Evolutionary conservation across 108 stramenopile species (phyloP).

Genomic region (Nitzschia putrida): DNA sequence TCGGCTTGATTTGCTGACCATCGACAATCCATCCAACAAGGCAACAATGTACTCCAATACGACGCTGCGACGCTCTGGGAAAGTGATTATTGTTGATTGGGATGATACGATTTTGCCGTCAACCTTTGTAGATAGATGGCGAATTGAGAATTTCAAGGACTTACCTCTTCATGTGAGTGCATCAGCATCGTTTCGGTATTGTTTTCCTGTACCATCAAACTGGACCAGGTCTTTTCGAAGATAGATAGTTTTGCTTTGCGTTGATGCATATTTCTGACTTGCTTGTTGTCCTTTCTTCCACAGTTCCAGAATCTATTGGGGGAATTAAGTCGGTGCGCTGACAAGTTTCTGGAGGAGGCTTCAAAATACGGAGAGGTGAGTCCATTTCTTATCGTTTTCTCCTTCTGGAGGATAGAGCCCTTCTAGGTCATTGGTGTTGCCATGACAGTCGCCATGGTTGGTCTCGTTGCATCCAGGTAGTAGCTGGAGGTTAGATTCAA

Average conservation of each 20-base stretch:
- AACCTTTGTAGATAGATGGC: constrained; percentile 76
- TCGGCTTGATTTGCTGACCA: neutral
- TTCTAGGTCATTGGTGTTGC: neutral
- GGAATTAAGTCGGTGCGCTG: constrained; percentile 71
- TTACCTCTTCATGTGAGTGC: constrained; percentile 70
- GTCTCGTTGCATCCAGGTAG: too few relatives aligned
- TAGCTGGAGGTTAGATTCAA: too few relatives aligned
- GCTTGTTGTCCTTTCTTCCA: constrained; percentile 17
- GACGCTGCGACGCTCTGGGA: neutral
- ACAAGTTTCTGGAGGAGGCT: constrained; percentile 71
- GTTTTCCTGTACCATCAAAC: neutral
- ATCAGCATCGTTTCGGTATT: neutral
- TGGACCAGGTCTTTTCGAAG: neutral
- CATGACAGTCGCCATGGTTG: too few relatives aligned
- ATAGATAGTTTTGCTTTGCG: neutral
- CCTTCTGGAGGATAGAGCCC: neutral
- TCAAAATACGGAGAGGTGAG: constrained; percentile 83
- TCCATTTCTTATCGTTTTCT: neutral
- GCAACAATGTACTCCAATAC: neutral
- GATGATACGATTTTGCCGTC: constrained; percentile 92
- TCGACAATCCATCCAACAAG: neutral
- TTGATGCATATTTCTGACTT: constrained; percentile 3
- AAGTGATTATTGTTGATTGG: constrained; percentile 88
- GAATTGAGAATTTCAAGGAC: constrained; percentile 65
- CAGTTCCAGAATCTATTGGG: constrained; percentile 74